These are phyloP conservation scores for Fusarium sp. DNA, from an alignment of 2,329 filamentous ascomycete genomes.

Conservation along the genomic window DNA sequence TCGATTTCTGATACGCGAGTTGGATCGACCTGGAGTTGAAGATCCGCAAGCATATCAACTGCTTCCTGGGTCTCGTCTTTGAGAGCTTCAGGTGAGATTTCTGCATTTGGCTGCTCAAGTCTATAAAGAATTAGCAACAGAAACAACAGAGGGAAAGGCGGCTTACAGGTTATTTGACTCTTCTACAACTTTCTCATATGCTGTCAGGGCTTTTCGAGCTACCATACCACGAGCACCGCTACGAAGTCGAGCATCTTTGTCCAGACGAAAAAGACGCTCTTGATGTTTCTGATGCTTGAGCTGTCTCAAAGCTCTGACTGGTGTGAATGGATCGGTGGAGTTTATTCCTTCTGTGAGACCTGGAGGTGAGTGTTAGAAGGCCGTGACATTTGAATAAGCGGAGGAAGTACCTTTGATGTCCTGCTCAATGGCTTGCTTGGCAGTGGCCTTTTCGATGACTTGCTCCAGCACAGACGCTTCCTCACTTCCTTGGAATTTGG, in stretches of 20 bases:
- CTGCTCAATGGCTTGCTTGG: constrained; percentile 66
- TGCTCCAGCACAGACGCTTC: constrained; percentile 69
- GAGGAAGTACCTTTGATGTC: constrained; percentile 67
- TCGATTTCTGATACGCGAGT: constrained; percentile 73
- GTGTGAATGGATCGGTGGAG: constrained; percentile 63
- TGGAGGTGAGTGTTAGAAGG: constrained; percentile 19
- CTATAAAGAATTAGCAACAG: constrained; percentile 42
- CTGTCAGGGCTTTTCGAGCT: constrained; percentile 78
- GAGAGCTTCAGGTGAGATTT: constrained; percentile 66
- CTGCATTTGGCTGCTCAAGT: constrained; percentile 62
- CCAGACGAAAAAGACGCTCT: constrained; percentile 72
- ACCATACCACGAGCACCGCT: constrained; percentile 80
- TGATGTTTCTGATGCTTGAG: constrained; percentile 72
- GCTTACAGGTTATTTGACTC: constrained; percentile 64
- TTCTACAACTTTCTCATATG: constrained; percentile 73
- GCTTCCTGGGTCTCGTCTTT: constrained; percentile 76
- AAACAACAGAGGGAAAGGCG: constrained; percentile 18
- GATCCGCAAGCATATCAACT: constrained; percentile 73
- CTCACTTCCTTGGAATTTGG: constrained; percentile 5
- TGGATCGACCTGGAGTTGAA: constrained; percentile 75
- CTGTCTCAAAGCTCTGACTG: constrained; percentile 69
- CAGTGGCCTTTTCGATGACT: constrained; percentile 71
- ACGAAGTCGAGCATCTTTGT: constrained; percentile 78
- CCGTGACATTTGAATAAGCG: neutral
- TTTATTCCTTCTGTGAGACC: constrained; percentile 72